Conservation (phyloP, 1,284 basidiomycete genomes). For the Microbotryomycetes sp. region DNA sequence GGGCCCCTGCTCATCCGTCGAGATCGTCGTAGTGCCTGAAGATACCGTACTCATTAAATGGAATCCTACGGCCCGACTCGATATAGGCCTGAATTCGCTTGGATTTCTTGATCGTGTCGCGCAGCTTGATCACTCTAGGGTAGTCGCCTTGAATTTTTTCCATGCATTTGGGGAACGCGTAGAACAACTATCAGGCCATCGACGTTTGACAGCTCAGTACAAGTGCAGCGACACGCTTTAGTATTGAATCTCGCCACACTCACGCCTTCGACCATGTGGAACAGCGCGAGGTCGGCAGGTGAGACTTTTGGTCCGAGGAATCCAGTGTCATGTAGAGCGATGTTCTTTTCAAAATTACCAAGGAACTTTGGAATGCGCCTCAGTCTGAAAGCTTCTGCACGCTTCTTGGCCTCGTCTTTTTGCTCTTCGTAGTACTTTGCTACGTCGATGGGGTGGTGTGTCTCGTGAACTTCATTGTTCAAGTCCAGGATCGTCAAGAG, state of each 20-base stretch:
- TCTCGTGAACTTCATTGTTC: slow-evolving; percentile 42
- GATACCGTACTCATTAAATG: slow-evolving; percentile 41
- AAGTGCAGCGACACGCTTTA: not conserved
- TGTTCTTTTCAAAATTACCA: slow-evolving; percentile 42
- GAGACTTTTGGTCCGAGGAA: slow-evolving; percentile 45
- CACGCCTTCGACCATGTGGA: slow-evolving; percentile 43
- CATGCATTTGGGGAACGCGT: slow-evolving; percentile 48
- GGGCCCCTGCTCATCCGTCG: too few species aligned
- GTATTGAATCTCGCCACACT: slow-evolving; percentile 1
- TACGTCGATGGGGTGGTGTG: slow-evolving; percentile 44
- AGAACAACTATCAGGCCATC: slow-evolving; percentile 42
- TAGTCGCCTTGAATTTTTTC: slow-evolving; percentile 39
- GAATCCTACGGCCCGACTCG: slow-evolving; percentile 42
- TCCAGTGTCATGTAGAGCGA: slow-evolving; percentile 34
- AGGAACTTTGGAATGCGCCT: slow-evolving; percentile 50
- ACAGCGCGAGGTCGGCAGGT: slow-evolving; percentile 49
- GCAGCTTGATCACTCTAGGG: slow-evolving; percentile 34
- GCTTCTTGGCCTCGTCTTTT: slow-evolving; percentile 40
- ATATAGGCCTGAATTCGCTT: slow-evolving; percentile 46
- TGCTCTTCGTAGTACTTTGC: slow-evolving; percentile 50
- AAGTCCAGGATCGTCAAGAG: slow-evolving; percentile 47
- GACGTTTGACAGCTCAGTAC: not conserved
- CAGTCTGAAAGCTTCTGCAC: slow-evolving; percentile 44
- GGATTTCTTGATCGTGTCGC: slow-evolving; percentile 35
- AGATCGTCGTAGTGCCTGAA: slow-evolving; percentile 50